phyloP scores from a whole-genome alignment of 768 basidiomycete genomes.

The Suillus americanus region DNA sequence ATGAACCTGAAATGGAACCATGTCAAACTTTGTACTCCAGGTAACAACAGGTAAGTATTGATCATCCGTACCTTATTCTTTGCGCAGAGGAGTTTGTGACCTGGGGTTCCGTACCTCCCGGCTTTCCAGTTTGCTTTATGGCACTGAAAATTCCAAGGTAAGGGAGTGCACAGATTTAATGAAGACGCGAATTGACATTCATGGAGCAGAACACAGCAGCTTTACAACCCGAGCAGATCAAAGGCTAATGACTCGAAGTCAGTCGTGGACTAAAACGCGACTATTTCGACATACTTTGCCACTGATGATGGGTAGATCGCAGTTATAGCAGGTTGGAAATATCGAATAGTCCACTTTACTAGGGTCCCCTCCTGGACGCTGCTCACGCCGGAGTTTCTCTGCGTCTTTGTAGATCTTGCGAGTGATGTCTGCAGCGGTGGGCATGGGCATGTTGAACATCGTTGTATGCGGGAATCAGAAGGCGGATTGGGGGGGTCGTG shows the following conservation, averaged over 20 bases:
- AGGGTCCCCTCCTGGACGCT: constrained; percentile 26
- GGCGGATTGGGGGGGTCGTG: background rate
- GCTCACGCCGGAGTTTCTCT: constrained; percentile 25
- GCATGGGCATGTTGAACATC: constrained; percentile 21
- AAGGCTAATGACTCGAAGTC: constrained; percentile 15
- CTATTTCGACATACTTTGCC: constrained; percentile 18
- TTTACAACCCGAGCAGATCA: constrained; percentile 29
- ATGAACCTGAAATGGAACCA: constrained; percentile 27
- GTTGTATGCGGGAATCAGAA: background rate
- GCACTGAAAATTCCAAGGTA: constrained; percentile 25
- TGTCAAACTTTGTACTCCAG: background rate
- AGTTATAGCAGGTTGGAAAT: constrained; percentile 23
- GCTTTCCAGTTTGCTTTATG: constrained; percentile 35
- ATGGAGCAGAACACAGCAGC: constrained; percentile 32
- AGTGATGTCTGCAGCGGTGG: constrained; percentile 26
- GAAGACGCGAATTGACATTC: constrained; percentile 14
- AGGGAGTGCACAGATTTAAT: background rate
- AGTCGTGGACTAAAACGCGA: background rate
- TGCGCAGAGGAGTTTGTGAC: constrained; percentile 34
- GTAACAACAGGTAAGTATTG: background rate
- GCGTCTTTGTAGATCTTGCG: constrained; percentile 27
- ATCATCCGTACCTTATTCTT: constrained; percentile 30
- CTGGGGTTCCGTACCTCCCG: constrained; percentile 25
- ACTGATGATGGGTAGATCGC: constrained; percentile 13
- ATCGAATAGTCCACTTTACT: constrained; percentile 28